Evolutionary conservation across 1,139 yeast species (phyloP).

Genomic region (Candida glucosophila): DNA sequence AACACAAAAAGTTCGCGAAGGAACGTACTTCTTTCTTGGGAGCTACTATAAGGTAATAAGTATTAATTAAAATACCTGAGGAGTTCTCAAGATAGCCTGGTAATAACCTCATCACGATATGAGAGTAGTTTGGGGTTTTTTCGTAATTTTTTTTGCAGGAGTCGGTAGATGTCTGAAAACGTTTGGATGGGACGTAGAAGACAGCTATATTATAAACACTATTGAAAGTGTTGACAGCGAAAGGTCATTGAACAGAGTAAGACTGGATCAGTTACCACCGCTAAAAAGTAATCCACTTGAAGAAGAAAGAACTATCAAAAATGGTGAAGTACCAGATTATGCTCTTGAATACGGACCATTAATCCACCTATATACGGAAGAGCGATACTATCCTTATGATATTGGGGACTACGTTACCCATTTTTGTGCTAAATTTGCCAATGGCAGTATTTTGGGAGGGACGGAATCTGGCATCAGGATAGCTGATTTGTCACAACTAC

Average conservation of each 20-base stretch:
- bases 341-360: slow-evolving; percentile 68
- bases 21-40: no score
- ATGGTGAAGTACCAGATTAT: slow-evolving; percentile 68
- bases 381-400: slow-evolving; percentile 78
- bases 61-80: no score
- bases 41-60: no score
- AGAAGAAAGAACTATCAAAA: slow-evolving; percentile 24
- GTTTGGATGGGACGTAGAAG: slow-evolving; percentile 6
- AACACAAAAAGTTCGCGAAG: no score
- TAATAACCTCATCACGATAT: no score
- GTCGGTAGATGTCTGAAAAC: no score
- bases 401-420: slow-evolving; percentile 59
- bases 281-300: slow-evolving; percentile 22
- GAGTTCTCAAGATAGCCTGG: no score
- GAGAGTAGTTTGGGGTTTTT: no score
- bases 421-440: slow-evolving; percentile 41
- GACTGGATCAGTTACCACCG: slow-evolving; percentile 33
- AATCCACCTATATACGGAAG: slow-evolving; percentile 85
- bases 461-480: slow-evolving; percentile 29
- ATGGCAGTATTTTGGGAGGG: slow-evolving; percentile 38
- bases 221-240: slow-evolving; percentile 6
- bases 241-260: slow-evolving; percentile 8
- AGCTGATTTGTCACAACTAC: slow-evolving; percentile 27
- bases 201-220: slow-evolving; percentile 5
- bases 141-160: no score